Evolutionary conservation across 495 filamentous ascomycete species (phyloP).

Genomic region (Neurospora cerealis): DNA sequence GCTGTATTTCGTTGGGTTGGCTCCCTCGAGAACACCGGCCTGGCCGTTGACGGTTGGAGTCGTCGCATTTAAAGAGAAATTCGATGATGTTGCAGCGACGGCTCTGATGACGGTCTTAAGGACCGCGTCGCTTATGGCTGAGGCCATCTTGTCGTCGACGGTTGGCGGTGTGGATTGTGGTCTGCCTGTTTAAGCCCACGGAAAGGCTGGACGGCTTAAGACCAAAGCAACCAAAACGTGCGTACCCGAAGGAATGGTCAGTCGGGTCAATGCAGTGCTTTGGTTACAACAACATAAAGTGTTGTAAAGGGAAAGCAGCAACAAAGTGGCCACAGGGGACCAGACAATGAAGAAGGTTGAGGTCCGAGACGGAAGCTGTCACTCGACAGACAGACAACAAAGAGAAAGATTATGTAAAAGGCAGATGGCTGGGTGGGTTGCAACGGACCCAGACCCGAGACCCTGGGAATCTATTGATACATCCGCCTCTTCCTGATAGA

Average conservation of each 20-base stretch:
- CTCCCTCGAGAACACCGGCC: constrained; percentile 35
- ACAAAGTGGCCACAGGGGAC: not conserved
- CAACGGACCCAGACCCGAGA: not conserved
- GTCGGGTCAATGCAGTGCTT: not conserved
- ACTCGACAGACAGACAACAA: not conserved
- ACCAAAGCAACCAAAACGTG: not conserved
- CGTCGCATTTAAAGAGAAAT: not conserved
- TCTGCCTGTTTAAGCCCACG: not conserved
- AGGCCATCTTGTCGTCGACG: not conserved
- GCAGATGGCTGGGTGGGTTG: not conserved
- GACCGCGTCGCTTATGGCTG: not conserved
- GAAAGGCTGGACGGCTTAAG: not conserved
- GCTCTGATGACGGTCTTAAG: not conserved
- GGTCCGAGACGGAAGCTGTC: not conserved
- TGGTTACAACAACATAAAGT: not conserved
- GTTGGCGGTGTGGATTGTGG: not conserved
- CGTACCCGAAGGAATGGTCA: not conserved
- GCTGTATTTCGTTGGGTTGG: constrained; percentile 62
- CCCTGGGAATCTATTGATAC: not conserved
- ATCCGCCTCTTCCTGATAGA: not conserved
- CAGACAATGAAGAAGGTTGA: not conserved
- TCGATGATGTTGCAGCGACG: not conserved
- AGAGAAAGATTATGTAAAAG: not conserved
- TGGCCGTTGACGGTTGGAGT: constrained; percentile 5
- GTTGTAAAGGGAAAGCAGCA: not conserved